phyloP scores from a whole-genome alignment of 257 asterid species.

The Solanum lycopersicoides region DNA sequence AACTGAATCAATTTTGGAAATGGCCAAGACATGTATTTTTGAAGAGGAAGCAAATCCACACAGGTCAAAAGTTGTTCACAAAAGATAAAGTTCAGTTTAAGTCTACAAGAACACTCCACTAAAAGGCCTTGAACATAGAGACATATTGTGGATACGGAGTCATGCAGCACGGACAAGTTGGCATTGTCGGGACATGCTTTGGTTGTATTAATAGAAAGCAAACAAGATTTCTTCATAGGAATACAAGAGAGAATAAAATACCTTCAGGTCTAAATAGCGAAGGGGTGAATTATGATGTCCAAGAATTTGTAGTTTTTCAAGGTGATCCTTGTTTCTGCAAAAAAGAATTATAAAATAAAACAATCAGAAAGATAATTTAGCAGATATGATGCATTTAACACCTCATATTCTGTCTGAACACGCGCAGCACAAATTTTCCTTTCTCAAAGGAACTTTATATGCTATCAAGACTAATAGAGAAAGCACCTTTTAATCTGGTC shows the following conservation, averaged over 20 bases:
- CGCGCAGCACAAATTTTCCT: neutral
- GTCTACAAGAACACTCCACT: neutral
- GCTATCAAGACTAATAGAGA: constrained; percentile 1
- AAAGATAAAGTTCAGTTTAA: neutral
- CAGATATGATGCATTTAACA: neutral
- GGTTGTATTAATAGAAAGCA: neutral
- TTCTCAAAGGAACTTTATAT: neutral
- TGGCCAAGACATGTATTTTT: neutral
- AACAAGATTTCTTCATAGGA: neutral
- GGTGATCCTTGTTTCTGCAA: constrained; percentile 63
- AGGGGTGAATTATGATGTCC: constrained; percentile 79
- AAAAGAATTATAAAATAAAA: neutral
- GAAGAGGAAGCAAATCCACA: neutral
- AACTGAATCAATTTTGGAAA: neutral
- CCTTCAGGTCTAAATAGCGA: constrained; percentile 55
- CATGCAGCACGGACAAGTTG: neutral
- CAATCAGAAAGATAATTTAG: neutral
- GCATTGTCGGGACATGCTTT: neutral
- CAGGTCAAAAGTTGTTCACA: neutral
- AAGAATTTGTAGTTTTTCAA: constrained; percentile 54
- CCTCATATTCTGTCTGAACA: neutral
- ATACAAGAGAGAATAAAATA: constrained; percentile 23
- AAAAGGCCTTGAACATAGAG: neutral
- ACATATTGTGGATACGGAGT: neutral
- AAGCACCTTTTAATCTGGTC: constrained; percentile 60